Conservation (phyloP, 1,139 yeast species). For the Candida freyschussii region DNA sequence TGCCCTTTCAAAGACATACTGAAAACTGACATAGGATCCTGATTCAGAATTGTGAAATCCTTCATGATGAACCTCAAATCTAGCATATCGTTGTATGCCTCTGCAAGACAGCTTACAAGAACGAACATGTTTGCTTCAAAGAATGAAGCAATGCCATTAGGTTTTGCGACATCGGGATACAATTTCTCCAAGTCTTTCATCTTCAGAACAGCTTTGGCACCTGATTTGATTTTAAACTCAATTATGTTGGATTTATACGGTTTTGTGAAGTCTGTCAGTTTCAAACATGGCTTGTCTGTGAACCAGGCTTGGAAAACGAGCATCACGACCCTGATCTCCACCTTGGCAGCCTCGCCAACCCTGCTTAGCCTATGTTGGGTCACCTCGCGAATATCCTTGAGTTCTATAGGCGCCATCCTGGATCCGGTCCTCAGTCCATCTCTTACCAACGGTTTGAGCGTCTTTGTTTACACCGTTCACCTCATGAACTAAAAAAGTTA, state of each 20-base stretch:
- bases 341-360: too few species aligned
- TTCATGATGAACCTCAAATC: constrained; percentile 4
- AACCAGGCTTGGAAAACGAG: constrained; percentile 1
- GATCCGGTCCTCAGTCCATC: too few species aligned
- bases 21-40: constrained; percentile 5
- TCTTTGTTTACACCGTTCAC: too few species aligned
- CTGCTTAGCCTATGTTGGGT: neutral
- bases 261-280: constrained; percentile 2
- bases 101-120: constrained; percentile 3
- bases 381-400: constrained; percentile 6
- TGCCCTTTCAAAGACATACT: constrained; percentile 4
- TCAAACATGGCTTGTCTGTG: neutral
- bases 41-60: constrained; percentile 8
- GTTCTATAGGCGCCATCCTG: constrained; percentile 7
- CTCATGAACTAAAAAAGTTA: too few species aligned
- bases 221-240: neutral
- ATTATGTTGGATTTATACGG: neutral
- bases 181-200: neutral
- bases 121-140: constrained; percentile 3
- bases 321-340: constrained; percentile 3
- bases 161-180: neutral
- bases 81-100: constrained; percentile 5
- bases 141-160: neutral
- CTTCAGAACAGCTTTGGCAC: constrained; percentile 1
- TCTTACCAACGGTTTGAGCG: too few species aligned